Percentiles rank a stretch among this genome's conserved stretches.
phyloP scores from a whole-genome alignment of 495 filamentous ascomycete genomes.

The Talaromyces nanjingensis region DNA sequence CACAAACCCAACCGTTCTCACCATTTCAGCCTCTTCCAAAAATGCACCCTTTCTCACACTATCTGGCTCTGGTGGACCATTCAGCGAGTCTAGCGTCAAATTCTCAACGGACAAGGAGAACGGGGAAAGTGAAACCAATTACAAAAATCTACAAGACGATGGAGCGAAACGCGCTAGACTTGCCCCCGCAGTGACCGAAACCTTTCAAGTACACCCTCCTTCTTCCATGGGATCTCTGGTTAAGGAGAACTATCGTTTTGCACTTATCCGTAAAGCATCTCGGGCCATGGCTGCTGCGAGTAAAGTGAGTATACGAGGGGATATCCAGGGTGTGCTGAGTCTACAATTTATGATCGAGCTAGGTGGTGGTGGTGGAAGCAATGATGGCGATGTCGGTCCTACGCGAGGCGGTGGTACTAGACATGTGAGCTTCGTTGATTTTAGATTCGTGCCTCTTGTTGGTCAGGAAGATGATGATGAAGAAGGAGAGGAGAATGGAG shows the following conservation, averaged over 20 bases:
- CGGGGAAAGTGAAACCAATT: conserved; percentile 12
- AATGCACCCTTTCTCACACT: conserved; percentile 66
- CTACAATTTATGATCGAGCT: conserved; percentile 95
- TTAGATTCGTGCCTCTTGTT: conserved; percentile 65
- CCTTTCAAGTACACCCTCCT: conserved; percentile 41
- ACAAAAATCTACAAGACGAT: conserved; percentile 31
- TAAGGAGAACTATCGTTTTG: conserved; percentile 63
- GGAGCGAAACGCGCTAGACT: conserved; percentile 40
- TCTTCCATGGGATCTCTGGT: conserved; percentile 34
- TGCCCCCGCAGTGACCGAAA: conserved; percentile 41
- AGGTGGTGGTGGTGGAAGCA: conserved; percentile 31
- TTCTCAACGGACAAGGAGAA: conserved; percentile 60
- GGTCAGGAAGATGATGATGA: conserved; percentile 53
- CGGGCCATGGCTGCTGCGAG: conserved; percentile 85
- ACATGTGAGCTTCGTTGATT: conserved; percentile 66
- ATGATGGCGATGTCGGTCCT: conserved; percentile 16
- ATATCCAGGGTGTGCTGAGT: conserved; percentile 82
- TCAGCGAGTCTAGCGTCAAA: conserved; percentile 77
- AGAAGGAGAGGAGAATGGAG: conserved; percentile 11
- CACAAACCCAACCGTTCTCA: conserved; percentile 55
- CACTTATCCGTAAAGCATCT: conserved; percentile 70
- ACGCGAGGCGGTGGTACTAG: conserved; percentile 12
- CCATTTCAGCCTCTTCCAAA: conserved; percentile 54
- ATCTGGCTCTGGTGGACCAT: conserved; percentile 58
- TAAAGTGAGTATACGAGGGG: conserved; percentile 86